Evolutionary conservation across 495 filamentous ascomycete species (phyloP).

Genomic region (Trichodelitschia bisporula): DNA sequence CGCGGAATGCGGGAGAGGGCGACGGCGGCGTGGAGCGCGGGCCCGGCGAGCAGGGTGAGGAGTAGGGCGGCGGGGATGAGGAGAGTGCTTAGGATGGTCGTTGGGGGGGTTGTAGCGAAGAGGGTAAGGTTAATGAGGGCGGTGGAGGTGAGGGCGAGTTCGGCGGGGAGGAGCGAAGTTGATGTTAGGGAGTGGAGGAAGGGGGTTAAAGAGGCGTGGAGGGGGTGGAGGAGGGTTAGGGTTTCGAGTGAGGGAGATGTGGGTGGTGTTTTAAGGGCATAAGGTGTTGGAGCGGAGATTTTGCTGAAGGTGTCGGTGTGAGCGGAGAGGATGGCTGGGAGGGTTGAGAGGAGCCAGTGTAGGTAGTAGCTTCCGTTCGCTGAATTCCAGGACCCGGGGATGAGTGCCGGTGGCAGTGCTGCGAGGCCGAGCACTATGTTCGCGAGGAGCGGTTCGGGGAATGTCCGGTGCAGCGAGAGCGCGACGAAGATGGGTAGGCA

Average conservation of each 20-base stretch:
- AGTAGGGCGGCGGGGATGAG: conserved; percentile 74
- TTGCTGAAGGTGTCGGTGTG: conserved; percentile 13
- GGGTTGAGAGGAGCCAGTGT: conserved; percentile 49
- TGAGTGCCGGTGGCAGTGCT: conserved; percentile 43
- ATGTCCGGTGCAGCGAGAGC: conserved; percentile 38
- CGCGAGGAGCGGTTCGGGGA: conserved; percentile 32
- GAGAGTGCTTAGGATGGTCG: conserved; percentile 52
- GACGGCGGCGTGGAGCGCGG: conserved; percentile 68
- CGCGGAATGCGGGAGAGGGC: conserved; percentile 66
- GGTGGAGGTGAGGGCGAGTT: conserved; percentile 65
- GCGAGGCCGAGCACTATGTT: conserved; percentile 65
- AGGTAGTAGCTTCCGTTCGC: conserved; percentile 25
- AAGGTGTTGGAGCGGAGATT: conserved; percentile 9
- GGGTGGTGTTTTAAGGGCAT: conserved; percentile 9
- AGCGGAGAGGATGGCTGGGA: conserved; percentile 30
- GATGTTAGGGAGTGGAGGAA: conserved; percentile 58
- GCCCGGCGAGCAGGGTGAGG: conserved; percentile 44
- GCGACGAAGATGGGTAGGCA: conserved; percentile 55
- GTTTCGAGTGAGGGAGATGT: conserved; percentile 27
- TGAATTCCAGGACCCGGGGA: conserved; percentile 29
- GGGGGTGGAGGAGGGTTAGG: conserved; percentile 48
- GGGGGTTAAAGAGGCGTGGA: conserved; percentile 60
- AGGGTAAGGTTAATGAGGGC: conserved; percentile 64
- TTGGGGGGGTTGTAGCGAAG: conserved; percentile 59
- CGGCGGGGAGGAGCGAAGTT: conserved; percentile 63